phyloP scores from a whole-genome alignment of 129 eudicot species.

The Escallonia rubra region DNA sequence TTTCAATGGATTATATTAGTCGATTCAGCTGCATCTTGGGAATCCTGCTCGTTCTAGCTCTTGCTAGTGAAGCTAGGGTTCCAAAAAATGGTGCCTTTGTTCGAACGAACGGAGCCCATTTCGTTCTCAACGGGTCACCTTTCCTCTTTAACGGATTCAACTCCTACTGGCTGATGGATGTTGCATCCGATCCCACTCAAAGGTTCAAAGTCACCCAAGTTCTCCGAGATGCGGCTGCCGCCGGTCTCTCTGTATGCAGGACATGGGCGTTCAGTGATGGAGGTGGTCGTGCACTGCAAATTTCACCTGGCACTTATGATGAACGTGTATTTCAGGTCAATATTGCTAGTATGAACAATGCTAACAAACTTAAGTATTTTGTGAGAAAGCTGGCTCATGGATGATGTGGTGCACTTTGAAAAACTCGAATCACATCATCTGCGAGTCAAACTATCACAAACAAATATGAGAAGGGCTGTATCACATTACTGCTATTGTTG shows the following conservation, averaged over 20 bases:
- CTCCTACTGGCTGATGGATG: constrained; percentile 86
- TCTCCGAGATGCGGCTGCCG: constrained; percentile 54
- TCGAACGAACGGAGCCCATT: constrained; percentile 32
- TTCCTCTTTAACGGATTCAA: constrained; percentile 79
- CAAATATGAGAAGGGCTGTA: too few relatives aligned
- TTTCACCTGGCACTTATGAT: constrained; percentile 71
- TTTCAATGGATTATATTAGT: constrained; percentile 28
- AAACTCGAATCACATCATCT: too few relatives aligned
- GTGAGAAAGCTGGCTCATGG: too few relatives aligned
- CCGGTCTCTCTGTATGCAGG: constrained; percentile 77
- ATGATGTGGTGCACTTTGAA: too few relatives aligned
- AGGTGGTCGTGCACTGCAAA: constrained; percentile 61
- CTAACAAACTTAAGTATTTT: too few relatives aligned
- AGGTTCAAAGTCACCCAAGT: constrained; percentile 54
- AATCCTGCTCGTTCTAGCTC: constrained; percentile 11
- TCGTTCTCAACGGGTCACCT: constrained; percentile 42
- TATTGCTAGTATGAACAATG: background rate
- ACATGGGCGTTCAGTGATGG: constrained; percentile 94
- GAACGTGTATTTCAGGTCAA: constrained; percentile 78
- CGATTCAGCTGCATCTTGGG: constrained; percentile 11
- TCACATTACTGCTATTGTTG: too few relatives aligned
- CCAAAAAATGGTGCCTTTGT: constrained; percentile 31
- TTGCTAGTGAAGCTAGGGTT: constrained; percentile 31
- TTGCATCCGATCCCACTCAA: constrained; percentile 55
- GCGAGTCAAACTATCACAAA: too few relatives aligned